Conservation (phyloP, 1,139 yeast species). For the Suhomyces choctaworum region DNA sequence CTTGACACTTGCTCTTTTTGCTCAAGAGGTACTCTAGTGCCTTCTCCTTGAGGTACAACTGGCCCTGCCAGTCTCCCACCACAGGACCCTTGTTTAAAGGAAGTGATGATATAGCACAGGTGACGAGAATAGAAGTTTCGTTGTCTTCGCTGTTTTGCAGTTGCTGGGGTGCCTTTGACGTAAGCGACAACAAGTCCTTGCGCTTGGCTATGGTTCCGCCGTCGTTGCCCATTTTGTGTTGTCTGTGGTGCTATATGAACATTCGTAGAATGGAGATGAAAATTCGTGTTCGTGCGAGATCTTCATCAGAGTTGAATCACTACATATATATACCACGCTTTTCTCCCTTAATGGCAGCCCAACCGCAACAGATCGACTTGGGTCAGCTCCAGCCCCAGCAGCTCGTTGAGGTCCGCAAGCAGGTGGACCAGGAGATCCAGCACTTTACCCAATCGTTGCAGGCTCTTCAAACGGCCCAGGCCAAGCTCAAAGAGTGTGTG, state of each 20-base stretch:
- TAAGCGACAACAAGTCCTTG: conserved; percentile 40
- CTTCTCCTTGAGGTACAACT: conserved; percentile 67
- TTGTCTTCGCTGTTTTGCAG: conserved; percentile 9
- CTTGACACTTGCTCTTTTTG: conserved; percentile 20
- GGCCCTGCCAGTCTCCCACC: conserved; percentile 73
- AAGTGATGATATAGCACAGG: conserved; percentile 33
- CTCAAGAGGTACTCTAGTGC: conserved; percentile 57
- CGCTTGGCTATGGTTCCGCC: conserved; percentile 54
- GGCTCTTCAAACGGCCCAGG: conserved; percentile 81
- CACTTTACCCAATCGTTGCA: conserved; percentile 83
- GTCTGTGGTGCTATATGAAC: too few species aligned
- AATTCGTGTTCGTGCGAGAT: too few species aligned
- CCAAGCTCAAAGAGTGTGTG: conserved; percentile 80
- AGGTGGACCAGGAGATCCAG: conserved; percentile 80
- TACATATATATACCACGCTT: neutral
- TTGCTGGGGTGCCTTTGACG: conserved; percentile 10
- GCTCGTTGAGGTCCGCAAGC: conserved; percentile 77
- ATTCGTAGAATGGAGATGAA: too few species aligned
- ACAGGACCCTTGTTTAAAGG: conserved; percentile 30
- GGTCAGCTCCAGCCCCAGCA: conserved; percentile 78
- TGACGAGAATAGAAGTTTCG: conserved; percentile 6
- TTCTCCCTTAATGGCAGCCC: conserved; percentile 9
- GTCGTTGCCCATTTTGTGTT: conserved; percentile 45
- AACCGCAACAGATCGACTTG: conserved; percentile 48
- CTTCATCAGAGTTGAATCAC: neutral